Conservation (phyloP, 2,329 filamentous ascomycete genomes). For the Colletotrichum navitas region DNA sequence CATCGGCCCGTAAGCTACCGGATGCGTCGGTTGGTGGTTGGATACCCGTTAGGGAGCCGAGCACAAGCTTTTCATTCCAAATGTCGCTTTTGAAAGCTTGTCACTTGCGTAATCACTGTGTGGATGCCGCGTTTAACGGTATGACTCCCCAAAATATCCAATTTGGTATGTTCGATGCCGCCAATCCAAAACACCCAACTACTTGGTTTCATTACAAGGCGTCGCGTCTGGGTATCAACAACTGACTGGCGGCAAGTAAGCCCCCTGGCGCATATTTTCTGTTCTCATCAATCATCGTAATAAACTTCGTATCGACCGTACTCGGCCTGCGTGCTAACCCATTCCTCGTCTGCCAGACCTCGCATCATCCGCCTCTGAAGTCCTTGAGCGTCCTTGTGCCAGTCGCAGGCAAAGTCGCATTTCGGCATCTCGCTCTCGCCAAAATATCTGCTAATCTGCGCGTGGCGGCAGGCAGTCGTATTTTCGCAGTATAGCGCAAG, state of each 20-base stretch:
- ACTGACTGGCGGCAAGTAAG: not conserved
- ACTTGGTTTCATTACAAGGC: not conserved
- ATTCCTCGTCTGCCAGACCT: conserved; percentile 71
- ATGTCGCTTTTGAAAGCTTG: not conserved
- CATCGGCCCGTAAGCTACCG: conserved; percentile 9
- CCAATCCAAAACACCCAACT: not conserved
- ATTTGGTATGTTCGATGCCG: not conserved
- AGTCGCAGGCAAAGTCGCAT: conserved; percentile 83
- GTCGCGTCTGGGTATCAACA: conserved; percentile 1
- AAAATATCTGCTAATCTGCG: conserved; percentile 81
- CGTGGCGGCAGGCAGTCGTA: conserved; percentile 79
- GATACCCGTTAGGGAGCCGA: not conserved
- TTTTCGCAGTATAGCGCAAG: conserved; percentile 87
- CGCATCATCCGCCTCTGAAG: conserved; percentile 69
- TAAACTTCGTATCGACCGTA: conserved; percentile 68
- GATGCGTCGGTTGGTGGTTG: not conserved
- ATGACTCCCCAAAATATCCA: not conserved
- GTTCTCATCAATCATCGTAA: conserved; percentile 58
- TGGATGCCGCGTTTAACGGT: not conserved
- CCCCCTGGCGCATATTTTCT: not conserved
- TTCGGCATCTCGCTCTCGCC: conserved; percentile 70
- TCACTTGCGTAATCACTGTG: not conserved
- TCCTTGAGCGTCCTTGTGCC: conserved; percentile 75
- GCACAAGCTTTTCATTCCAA: not conserved
- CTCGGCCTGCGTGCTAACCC: conserved; percentile 72